These are phyloP conservation scores for Allantophomopsis lycopodina DNA, from an alignment of 2,329 filamentous ascomycete genomes.

Conservation along the genomic window DNA sequence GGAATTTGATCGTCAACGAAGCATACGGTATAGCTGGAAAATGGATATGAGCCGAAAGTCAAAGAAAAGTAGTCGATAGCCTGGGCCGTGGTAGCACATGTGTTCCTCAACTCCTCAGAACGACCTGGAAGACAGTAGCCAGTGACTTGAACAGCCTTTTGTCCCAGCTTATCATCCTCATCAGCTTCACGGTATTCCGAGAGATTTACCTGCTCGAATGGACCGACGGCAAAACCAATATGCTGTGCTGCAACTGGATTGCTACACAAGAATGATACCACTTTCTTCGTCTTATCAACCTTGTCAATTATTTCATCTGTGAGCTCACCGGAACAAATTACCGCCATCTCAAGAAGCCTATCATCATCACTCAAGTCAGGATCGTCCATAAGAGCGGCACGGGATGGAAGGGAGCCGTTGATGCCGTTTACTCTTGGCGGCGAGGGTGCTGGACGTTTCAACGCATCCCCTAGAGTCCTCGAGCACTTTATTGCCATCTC, in stretches of 20 bases:
- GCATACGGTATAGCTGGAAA: conserved; percentile 80
- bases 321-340: conserved; percentile 81
- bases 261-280: conserved; percentile 68
- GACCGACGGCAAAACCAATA: conserved; percentile 85
- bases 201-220: conserved; percentile 87
- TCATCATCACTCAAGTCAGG: conserved; percentile 55
- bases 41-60: conserved; percentile 82
- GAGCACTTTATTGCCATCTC: conserved; percentile 79
- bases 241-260: conserved; percentile 73
- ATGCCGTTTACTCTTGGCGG: conserved; percentile 3
- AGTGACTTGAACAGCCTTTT: conserved; percentile 77
- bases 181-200: conserved; percentile 81
- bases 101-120: conserved; percentile 71
- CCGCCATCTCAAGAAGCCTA: conserved; percentile 74
- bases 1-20: conserved; percentile 82
- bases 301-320: conserved; percentile 72
- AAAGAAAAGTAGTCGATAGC: conserved; percentile 87
- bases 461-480: conserved; percentile 70
- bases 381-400: conserved; percentile 17
- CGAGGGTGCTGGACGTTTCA: conserved; percentile 26
- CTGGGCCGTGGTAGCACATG: conserved; percentile 70
- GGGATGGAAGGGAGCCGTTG: not conserved
- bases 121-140: conserved; percentile 84
- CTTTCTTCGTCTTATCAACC: conserved; percentile 69
- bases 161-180: conserved; percentile 80